Base-by-base conservation (phyloP, 148 eudicot genomes). In the Chenopodium suecicum region DNA sequence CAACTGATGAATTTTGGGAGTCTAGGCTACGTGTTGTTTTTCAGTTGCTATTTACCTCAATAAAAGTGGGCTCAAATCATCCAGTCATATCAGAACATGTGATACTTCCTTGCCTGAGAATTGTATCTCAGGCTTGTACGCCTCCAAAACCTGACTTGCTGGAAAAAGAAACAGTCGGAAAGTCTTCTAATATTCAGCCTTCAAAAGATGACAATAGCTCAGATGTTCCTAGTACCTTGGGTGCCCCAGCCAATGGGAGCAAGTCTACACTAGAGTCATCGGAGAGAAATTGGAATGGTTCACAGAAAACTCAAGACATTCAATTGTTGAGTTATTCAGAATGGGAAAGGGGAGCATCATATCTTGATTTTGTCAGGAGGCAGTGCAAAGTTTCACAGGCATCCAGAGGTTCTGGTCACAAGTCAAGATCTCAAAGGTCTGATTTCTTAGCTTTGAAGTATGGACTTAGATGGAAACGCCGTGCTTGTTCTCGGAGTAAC, bases 51-150 rank as follows among this genome's bases (percentile, higher is more conserved):
- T 97, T 97, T 88, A 91, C 97, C 52, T 90, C 99, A 48, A 97
- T 97, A 75, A 94, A 97, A 80, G 82, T 94, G 84, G 99, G 99
- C 52, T 91, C 98, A 37, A 97, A 87, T 78, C 99, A 97, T 85
- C 99, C 99, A 84, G 95, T 97, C 81, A 94, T 97, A 74, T 97
- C 98, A 70, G 99, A 97, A 90, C 93, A 97, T 87, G 95, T 97
- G 67, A 93, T 97, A 79, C 94, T 97, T 87, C 99, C 99, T 78
- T 97, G 99, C 78, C 89, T 97, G 81, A 94, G 94, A 88, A 91
- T 97, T 73, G 86, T 97, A 84, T 94, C 98, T 86, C 98, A 91
- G 86, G 98, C 98, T 78, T 94, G 99, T 81, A 97, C 99, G 23
- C 99, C 99, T 44, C 99, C 98, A 76, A 97, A 97, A 84, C 96